phyloP scores from a whole-genome alignment of 768 basidiomycete species.

The Xerocomus potaroensis region DNA sequence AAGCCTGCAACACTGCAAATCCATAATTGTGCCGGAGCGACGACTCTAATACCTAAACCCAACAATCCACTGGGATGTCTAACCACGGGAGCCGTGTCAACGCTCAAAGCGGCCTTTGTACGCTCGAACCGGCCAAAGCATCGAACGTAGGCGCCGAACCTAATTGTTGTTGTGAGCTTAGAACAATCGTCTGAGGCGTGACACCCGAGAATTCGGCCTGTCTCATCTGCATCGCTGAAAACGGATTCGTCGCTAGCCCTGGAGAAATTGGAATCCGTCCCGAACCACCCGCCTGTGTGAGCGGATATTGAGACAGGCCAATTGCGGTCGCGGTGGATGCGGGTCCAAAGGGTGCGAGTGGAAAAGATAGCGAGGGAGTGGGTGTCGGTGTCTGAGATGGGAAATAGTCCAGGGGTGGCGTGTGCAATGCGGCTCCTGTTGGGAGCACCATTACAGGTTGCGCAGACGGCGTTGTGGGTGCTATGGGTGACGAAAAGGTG shows the following conservation, averaged over 20 bases:
- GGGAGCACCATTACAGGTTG: constrained; percentile 8
- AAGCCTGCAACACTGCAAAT: neutral
- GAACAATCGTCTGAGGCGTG: constrained; percentile 24
- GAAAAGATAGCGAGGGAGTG: constrained; percentile 1
- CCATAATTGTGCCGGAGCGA: neutral
- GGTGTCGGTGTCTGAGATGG: constrained; percentile 1
- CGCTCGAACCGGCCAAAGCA: constrained; percentile 18
- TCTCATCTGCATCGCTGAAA: constrained; percentile 13
- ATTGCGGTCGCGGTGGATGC: neutral
- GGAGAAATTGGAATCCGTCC: constrained; percentile 25
- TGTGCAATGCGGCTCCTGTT: constrained; percentile 6
- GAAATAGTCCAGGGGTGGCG: neutral
- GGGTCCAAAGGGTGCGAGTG: constrained; percentile 1
- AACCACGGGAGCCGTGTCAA: neutral
- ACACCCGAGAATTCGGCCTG: constrained; percentile 17
- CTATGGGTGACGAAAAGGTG: constrained; percentile 13
- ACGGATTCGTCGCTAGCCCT: constrained; percentile 12
- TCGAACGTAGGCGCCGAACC: constrained; percentile 12
- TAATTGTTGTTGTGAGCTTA: constrained; percentile 17
- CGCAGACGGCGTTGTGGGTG: constrained; percentile 5
- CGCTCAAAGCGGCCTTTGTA: constrained; percentile 16
- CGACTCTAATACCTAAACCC: neutral
- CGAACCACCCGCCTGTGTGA: constrained; percentile 4
- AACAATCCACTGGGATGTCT: neutral
- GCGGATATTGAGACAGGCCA: constrained; percentile 21